Base-by-base conservation (phyloP, 176 grass and related monocot species). In the Carex cristatella region DNA sequence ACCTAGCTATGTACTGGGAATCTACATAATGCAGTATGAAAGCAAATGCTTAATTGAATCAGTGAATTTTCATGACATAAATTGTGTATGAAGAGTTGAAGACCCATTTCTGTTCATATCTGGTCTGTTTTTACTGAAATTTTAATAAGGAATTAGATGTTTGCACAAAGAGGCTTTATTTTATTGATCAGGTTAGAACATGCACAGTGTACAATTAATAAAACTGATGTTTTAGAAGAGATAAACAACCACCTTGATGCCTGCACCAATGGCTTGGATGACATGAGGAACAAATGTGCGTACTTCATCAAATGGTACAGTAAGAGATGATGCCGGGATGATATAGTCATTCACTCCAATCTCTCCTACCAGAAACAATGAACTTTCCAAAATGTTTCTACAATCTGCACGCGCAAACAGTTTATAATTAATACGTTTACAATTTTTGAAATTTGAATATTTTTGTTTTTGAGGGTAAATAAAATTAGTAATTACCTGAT, bases 321-420 rank as follows among this genome's bases (percentile, higher is more conserved):
- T 64, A 2, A 62, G 53, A 27, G 62, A 82, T 48, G 44, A 9
- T 10, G 13, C 30, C 6, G 80, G 80, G 9, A 65, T 46, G 33
- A 67, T 82, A n/a, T 82, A 82, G n/a, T 82, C 80, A 15, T 82
- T 82, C 61, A 61, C 80, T 67, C 80, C 80, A 48, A 82, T 67
- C 15, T 82, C 80, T 82, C 80, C 80, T 54, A 82, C 80, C n/a
- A 82, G 37, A 27, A 82, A 82, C 1, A 82, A 15, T 14, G 80
- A 61, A 40, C 23, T 82, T 48, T 55, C 72, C 72, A 76, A 30
- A 76, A 76, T 76, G 5, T 55, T 31, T 44, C 23, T 76, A 15
- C 72, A 76, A 55, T 31, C 72, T 76, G 46, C 7, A 2, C 15
- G 3, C 3, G 2, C 33, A 54, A 54, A 54, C 4, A 72, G 40